Conservation (phyloP, 208 protist genomes). For the Acanthamoeba sp. region DNA sequence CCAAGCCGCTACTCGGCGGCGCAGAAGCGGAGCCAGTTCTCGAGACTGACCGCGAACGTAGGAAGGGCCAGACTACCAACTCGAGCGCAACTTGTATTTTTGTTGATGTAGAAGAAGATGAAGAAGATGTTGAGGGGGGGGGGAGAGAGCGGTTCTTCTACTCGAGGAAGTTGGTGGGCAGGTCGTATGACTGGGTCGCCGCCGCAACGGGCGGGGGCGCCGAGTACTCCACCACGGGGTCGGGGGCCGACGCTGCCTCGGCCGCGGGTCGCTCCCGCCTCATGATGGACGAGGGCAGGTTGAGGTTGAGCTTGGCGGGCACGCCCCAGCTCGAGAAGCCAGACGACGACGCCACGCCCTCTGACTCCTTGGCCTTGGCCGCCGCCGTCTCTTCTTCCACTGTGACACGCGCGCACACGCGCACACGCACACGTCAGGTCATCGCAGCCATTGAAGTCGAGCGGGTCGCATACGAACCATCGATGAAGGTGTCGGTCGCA, state of each 20-base stretch:
- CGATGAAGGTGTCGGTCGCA: background rate
- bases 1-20: too few relatives aligned
- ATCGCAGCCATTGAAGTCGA: too few relatives aligned
- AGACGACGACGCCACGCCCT: background rate
- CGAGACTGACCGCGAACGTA: too few relatives aligned
- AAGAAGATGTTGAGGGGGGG: too few relatives aligned
- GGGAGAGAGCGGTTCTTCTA: background rate
- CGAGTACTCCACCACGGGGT: too few relatives aligned
- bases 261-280: background rate
- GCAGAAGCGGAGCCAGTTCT: too few relatives aligned
- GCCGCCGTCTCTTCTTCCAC: background rate
- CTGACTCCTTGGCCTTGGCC: background rate
- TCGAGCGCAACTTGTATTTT: too few relatives aligned
- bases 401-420: background rate
- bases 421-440: background rate
- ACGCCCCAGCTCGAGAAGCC: conserved; percentile 28
- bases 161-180: conserved; percentile 26
- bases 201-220: background rate
- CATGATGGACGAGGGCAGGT: background rate
- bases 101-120: too few relatives aligned
- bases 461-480: background rate
- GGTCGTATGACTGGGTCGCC: background rate
- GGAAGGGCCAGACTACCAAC: too few relatives aligned
- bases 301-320: conserved; percentile 38
- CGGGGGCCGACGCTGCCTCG: background rate